Percentiles rank a stretch among this genome's conserved stretches.
phyloP scores from a whole-genome alignment of 2,329 filamentous ascomycete species.

The Ilyonectria sp. region DNA sequence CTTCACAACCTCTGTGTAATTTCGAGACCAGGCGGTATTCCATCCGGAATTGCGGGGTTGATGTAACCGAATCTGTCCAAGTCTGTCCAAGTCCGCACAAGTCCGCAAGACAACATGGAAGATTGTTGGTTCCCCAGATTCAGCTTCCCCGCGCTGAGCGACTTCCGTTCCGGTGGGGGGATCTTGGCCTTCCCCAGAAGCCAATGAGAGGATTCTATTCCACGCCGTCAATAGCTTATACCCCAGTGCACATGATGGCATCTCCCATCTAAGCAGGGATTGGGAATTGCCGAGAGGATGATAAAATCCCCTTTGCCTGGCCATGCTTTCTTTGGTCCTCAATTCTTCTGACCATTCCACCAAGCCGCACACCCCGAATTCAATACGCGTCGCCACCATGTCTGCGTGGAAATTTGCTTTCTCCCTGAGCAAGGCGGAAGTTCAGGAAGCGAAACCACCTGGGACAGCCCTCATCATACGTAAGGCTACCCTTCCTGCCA shows the following conservation, averaged over 20 bases:
- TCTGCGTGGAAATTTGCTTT: slow-evolving; percentile 3
- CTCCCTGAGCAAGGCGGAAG: slow-evolving; percentile 1
- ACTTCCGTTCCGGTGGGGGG: slow-evolving; percentile 1
- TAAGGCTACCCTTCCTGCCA: background rate
- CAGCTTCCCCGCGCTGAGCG: background rate
- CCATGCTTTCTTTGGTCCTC: background rate
- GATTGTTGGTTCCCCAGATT: background rate
- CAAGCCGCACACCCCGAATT: background rate
- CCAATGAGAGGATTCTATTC: background rate
- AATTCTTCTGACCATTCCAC: background rate
- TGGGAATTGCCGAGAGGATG: background rate
- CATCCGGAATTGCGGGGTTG: background rate
- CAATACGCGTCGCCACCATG: slow-evolving; percentile 1
- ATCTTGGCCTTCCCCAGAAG: background rate
- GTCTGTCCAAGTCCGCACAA: background rate
- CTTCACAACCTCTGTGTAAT: background rate
- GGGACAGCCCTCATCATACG: slow-evolving; percentile 1
- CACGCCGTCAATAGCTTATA: background rate
- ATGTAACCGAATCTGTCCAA: background rate
- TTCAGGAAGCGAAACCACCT: background rate
- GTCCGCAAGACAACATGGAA: background rate
- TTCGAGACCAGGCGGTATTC: background rate
- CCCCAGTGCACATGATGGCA: background rate
- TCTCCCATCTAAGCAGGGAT: too few species aligned
- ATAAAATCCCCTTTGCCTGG: background rate